A percentile compares a stretch with the other conserved stretches of the same genome.
phyloP scores from a whole-genome alignment of 1,139 yeast genomes.

The Debaryomyces psychrophilus region DNA sequence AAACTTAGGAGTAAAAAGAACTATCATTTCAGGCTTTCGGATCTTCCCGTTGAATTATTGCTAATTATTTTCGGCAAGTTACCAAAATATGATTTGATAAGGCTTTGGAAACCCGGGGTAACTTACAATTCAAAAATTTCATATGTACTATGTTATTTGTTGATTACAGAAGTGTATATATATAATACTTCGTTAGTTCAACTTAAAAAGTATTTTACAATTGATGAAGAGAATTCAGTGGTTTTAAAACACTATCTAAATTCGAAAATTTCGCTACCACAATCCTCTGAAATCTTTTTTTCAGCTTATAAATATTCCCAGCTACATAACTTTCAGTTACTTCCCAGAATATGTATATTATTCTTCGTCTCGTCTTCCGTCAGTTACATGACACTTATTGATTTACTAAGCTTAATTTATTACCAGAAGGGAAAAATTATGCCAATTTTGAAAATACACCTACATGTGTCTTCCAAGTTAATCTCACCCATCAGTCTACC shows the following conservation, averaged over 20 bases:
- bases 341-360: slow-evolving; percentile 4
- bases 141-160: slow-evolving; percentile 1
- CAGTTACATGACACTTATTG: slow-evolving; percentile 4
- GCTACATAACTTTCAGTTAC: slow-evolving; percentile 2
- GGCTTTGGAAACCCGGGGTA: slow-evolving; percentile 7
- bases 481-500: slow-evolving; percentile 1
- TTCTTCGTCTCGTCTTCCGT: slow-evolving; percentile 3
- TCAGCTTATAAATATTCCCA: slow-evolving; percentile 2
- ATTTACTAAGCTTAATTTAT: neutral
- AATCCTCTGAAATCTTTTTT: slow-evolving; percentile 1
- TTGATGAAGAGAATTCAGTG: slow-evolving; percentile 1
- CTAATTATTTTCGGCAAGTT: slow-evolving; percentile 4
- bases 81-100: slow-evolving; percentile 6
- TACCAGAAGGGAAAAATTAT: neutral
- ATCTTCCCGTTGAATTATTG: slow-evolving; percentile 8
- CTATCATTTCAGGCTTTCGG: neutral
- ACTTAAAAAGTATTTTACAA: neutral
- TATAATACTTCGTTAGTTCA: slow-evolving; percentile 4
- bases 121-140: slow-evolving; percentile 1
- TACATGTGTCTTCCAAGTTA: slow-evolving; percentile 2
- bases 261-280: neutral
- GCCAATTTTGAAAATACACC: slow-evolving; percentile 1
- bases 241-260: slow-evolving; percentile 4
- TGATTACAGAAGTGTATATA: slow-evolving; percentile 5
- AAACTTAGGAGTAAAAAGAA: neutral